Conservation (phyloP, 352 stramenopile species). For the Pythium sukuiense region DNA sequence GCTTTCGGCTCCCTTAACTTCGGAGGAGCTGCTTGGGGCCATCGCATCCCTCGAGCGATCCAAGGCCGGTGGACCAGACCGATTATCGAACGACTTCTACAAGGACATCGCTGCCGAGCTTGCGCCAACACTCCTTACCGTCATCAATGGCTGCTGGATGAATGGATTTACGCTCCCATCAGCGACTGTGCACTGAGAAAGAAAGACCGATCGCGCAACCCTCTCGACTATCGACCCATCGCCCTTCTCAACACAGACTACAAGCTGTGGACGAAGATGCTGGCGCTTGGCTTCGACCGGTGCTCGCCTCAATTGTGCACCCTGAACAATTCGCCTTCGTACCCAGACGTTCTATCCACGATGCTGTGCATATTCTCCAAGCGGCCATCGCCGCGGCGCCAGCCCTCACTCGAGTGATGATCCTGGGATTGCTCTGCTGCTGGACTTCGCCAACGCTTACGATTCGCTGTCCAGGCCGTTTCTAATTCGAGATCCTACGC, state of each 20-base stretch:
- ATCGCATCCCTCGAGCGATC: background rate
- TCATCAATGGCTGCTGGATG: slow-evolving; percentile 2
- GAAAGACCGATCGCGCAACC: background rate
- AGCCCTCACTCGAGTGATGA: background rate
- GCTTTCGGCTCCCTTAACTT: background rate
- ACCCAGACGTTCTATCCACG: slow-evolving; percentile 14
- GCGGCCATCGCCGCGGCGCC: background rate
- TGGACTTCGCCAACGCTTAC: slow-evolving; percentile 24
- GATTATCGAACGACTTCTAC: slow-evolving; percentile 17
- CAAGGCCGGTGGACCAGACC: slow-evolving; percentile 6
- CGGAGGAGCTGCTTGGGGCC: background rate
- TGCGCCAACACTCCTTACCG: background rate
- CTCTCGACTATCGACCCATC: slow-evolving; percentile 13
- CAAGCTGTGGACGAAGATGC: slow-evolving; percentile 11
- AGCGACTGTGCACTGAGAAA: slow-evolving; percentile 11
- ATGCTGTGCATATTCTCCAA: slow-evolving; percentile 15
- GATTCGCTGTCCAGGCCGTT: slow-evolving; percentile 12
- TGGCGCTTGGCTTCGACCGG: background rate
- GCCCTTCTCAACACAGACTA: slow-evolving; percentile 26
- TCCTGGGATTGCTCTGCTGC: slow-evolving; percentile 7
- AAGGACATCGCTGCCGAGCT: background rate
- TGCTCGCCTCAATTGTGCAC: background rate
- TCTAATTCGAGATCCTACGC: no score
- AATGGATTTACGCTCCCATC: background rate
- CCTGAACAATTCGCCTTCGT: slow-evolving; percentile 13